Conservation (phyloP, 2,329 filamentous ascomycete species). For the Cladosporium sp. region DNA sequence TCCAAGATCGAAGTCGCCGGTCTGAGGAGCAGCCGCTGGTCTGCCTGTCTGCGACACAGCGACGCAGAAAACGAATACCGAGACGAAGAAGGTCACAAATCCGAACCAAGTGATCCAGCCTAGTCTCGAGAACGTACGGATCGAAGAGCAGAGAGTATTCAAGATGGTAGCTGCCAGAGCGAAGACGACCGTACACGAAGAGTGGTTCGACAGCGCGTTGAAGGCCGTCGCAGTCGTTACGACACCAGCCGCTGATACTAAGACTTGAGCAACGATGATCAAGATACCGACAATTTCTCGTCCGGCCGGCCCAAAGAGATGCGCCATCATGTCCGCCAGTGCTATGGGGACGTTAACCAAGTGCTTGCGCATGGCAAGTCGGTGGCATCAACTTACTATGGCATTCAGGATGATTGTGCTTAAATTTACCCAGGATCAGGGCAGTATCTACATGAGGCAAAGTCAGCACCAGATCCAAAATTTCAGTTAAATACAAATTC, state of each 20-base stretch:
- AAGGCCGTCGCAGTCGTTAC: conserved; percentile 55
- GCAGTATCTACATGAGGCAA: conserved; percentile 35
- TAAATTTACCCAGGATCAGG: conserved; percentile 47
- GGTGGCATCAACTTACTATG: neutral
- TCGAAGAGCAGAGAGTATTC: conserved; percentile 14
- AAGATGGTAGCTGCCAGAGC: conserved; percentile 24
- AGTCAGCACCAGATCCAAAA: neutral
- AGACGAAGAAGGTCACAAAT: conserved; percentile 54
- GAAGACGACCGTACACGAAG: conserved; percentile 54
- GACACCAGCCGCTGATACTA: conserved; percentile 53
- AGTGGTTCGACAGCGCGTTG: conserved; percentile 56
- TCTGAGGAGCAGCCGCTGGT: conserved; percentile 56
- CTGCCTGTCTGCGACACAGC: conserved; percentile 53
- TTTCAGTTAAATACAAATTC: no score
- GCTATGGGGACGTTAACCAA: conserved; percentile 8
- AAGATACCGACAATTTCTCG: conserved; percentile 52
- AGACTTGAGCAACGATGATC: conserved; percentile 54
- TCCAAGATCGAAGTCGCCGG: conserved; percentile 46
- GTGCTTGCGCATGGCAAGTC: neutral
- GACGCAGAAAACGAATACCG: conserved; percentile 37
- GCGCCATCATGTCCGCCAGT: conserved; percentile 53
- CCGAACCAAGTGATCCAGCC: conserved; percentile 59
- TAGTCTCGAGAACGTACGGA: conserved; percentile 16
- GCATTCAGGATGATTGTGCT: conserved; percentile 33
- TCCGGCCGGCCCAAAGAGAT: conserved; percentile 48